Evolutionary conservation across 2,329 filamentous ascomycete species (phyloP), one percentile per base, ranked within the genome.

Genomic region (Pseudopithomyces maydicus): DNA sequence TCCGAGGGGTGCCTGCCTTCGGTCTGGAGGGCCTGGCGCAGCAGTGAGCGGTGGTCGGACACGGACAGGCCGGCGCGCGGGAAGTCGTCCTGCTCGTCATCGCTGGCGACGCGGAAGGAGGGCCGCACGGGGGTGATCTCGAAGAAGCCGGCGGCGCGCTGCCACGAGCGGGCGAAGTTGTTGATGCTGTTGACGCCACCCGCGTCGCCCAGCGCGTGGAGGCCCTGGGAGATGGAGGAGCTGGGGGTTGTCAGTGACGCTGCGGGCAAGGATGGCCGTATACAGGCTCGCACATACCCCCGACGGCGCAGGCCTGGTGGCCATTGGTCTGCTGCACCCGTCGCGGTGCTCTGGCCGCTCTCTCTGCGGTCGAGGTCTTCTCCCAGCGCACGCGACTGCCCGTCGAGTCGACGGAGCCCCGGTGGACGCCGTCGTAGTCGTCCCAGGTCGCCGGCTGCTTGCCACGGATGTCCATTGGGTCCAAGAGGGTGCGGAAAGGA

Each of bases 111-210:
- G 52, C 91, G 81, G 72, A 96, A 92, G 33, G 90, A 89, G 14
- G 88, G 87, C 15, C 88, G 86, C 54, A 90, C 88, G 5, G 92
- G 91, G 33, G 95, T 88, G 65, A 97, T 91, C 74, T 97, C 93
- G 62, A 87, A 85, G 76, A 98, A 98, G 55, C 85, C 89, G 23
- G 92, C 92, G 36, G 94, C 94, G 73, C 94, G 88, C 77, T 94
- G 91, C 90, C 92, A 97, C 67, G 91, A 96, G 58, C 90, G 86
- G 43, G 93, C 91, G 73, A 98, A 98, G 69, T 93, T 96, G 70
- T 95, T 89, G 68, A 98, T 90, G 76, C 91, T 96, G 80, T 98
- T 98, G 59, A 93, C 89, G 49, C 94, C 94, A 62, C 94, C 95
- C 46, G 91, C 88, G 58, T 96, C 88, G 64, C 90, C 68, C 19